Evolutionary conservation across 139 green algal species (phyloP).

Genomic region (Chlorella sp.): DNA sequence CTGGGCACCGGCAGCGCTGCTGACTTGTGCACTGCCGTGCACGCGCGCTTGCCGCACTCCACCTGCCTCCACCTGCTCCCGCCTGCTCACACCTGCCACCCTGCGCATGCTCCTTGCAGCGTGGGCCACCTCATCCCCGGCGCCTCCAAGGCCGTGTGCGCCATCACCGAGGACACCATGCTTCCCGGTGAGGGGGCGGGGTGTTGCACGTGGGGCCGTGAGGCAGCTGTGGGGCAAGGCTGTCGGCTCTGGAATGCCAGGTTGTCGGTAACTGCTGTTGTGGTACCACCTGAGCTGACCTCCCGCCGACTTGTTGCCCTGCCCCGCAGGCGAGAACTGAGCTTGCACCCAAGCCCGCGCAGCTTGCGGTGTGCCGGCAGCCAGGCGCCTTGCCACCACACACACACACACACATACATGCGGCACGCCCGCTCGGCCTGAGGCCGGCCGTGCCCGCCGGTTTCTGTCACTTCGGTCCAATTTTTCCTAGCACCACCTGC

Average conservation of each 20-base stretch:
- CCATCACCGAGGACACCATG: slow-evolving; percentile 81
- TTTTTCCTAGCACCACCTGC: background rate
- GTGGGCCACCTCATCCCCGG: slow-evolving; percentile 84
- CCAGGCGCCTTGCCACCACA: background rate
- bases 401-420: too few relatives aligned
- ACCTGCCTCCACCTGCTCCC: too few relatives aligned
- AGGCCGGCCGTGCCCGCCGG: background rate
- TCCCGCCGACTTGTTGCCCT: background rate
- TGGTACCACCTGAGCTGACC: too few relatives aligned
- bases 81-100: too few relatives aligned
- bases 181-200: slow-evolving; percentile 73
- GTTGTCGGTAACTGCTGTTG: too few relatives aligned
- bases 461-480: background rate
- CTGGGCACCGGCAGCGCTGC: too few relatives aligned
- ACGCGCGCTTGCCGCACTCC: too few relatives aligned
- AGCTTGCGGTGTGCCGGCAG: background rate
- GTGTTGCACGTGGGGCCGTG: background rate
- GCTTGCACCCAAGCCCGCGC: background rate
- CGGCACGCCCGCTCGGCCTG: background rate
- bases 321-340: slow-evolving; percentile 22
- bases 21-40: too few relatives aligned
- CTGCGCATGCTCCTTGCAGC: background rate
- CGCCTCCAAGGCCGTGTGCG: slow-evolving; percentile 60
- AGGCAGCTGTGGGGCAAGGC: background rate
- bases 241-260: too few relatives aligned